Conservation (phyloP, 331 rosid species). For the Pyrus hybrid region DNA sequence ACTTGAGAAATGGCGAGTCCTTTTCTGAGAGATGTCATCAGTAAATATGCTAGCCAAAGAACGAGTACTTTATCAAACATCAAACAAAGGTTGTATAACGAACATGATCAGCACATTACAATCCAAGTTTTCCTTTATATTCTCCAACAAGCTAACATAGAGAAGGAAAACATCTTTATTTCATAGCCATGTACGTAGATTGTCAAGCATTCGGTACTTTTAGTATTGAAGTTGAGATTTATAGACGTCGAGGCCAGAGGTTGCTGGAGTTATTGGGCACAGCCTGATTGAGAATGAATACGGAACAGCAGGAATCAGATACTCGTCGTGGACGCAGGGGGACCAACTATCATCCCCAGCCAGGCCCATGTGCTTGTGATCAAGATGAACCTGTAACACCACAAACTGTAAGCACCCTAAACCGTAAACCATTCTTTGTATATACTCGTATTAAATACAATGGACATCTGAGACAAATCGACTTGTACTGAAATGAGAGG, state of each 20-base stretch:
- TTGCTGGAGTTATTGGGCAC: constrained; percentile 47
- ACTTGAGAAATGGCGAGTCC: too few relatives aligned
- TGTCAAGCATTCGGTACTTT: background rate
- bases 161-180: background rate
- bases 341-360: constrained; percentile 99
- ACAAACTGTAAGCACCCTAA: background rate
- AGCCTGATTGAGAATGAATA: constrained; percentile 65
- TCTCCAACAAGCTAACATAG: background rate
- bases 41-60: too few relatives aligned
- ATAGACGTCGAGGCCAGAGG: constrained; percentile 52
- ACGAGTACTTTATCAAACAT: too few relatives aligned
- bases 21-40: too few relatives aligned
- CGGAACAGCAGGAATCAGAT: constrained; percentile 53
- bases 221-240: constrained; percentile 47
- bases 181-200: background rate
- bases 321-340: constrained; percentile 60
- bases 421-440: background rate
- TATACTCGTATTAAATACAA: background rate
- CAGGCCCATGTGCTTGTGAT: constrained; percentile 93
- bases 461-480: background rate
- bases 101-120: background rate
- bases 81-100: too few relatives aligned
- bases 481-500: background rate
- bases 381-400: constrained; percentile 71
- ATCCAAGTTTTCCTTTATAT: background rate